Evolutionary conservation across 768 basidiomycete genomes (phyloP), one percentile per base, ranked within the genome.

Genomic region (Psilocybe sp.): DNA sequence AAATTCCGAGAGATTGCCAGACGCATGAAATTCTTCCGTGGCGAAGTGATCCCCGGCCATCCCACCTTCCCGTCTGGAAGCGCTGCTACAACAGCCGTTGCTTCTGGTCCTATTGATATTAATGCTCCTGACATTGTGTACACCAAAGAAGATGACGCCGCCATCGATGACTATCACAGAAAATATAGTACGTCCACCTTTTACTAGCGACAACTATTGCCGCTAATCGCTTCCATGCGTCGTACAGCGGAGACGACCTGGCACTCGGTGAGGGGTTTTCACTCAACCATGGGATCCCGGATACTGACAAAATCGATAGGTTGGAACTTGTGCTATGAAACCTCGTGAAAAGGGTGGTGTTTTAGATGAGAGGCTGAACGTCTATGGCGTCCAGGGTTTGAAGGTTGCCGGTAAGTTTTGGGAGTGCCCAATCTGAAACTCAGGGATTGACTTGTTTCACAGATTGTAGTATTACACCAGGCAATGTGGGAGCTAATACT

Each of bases 321-420:
- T 82, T 12, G 84, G 84, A 35, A 86, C 84, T 0, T 85, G 83
- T 50, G 77, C 82, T 1, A 86, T 87, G 84, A 84, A 85, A 60
- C 73, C 81, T 3, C 73, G 76, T 15, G 71, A 78, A 14, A 48
- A 72, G 36, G 77, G 75, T 4, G 85, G 84, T 12, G 85, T 87
- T 3, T 81, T 88, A 7, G 82, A 88, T 57, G 46, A 75, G 28
- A 67, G 67, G n/a, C 64, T 87, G 36, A 81, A 81, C 52, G 83
- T 88, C 11, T 85, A 87, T 52, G 83, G 82, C 0, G 71, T 80
- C 1, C 54, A 68, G 54, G 74, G 74, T 23, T 66, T 87, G 44
- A 84, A 86, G 59, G 75, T 88, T 19, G 82, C 79, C 40, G 82
- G 77, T 73, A 37, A 18, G 38, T 41, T 19, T 9, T n/a, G 3